Evolutionary conservation across 2,329 filamentous ascomycete species (phyloP).

Genomic region (Phialemonium atrogriseum): DNA sequence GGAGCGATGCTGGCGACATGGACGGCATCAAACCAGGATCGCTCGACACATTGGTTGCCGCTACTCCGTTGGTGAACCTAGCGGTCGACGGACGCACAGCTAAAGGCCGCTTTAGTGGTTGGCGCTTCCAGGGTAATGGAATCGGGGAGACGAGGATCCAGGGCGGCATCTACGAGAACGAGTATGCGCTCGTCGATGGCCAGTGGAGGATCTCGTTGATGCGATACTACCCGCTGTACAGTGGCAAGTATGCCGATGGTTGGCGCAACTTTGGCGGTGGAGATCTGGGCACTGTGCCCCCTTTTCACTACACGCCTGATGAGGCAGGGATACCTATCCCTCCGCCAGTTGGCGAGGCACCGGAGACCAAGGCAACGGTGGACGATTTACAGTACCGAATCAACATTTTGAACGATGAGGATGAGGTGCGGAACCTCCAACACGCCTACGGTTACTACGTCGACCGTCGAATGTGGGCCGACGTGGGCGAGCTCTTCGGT

Average conservation of each 20-base stretch:
- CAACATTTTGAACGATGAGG: slow-evolving; percentile 11
- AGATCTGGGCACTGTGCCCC: slow-evolving; percentile 9
- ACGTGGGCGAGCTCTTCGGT: slow-evolving; percentile 11
- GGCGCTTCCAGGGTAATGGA: slow-evolving; percentile 7
- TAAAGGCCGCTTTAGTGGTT: slow-evolving; percentile 7
- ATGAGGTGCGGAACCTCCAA: slow-evolving; percentile 12
- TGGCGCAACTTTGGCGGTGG: slow-evolving; percentile 9
- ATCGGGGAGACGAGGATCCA: slow-evolving; percentile 8
- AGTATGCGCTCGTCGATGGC: slow-evolving; percentile 5
- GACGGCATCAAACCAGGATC: slow-evolving; percentile 10
- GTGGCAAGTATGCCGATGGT: slow-evolving; percentile 7
- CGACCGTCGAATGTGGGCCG: slow-evolving; percentile 11
- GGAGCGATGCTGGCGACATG: slow-evolving; percentile 8
- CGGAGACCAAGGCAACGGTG: too few relatives aligned
- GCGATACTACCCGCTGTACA: slow-evolving; percentile 10
- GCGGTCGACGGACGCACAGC: slow-evolving; percentile 7
- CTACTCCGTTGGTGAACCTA: slow-evolving; percentile 8
- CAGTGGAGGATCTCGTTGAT: slow-evolving; percentile 10
- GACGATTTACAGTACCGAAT: slow-evolving; percentile 8
- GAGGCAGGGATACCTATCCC: slow-evolving; percentile 7
- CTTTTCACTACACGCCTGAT: slow-evolving; percentile 11
- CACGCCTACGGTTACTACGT: slow-evolving; percentile 11
- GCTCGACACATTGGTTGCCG: slow-evolving; percentile 8
- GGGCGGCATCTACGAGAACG: slow-evolving; percentile 11
- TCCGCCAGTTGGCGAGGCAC: not conserved